Percentiles rank a stretch among this genome's conserved stretches.
Conservation (phyloP, 1,139 yeast species). For the Pichia sp. region DNA sequence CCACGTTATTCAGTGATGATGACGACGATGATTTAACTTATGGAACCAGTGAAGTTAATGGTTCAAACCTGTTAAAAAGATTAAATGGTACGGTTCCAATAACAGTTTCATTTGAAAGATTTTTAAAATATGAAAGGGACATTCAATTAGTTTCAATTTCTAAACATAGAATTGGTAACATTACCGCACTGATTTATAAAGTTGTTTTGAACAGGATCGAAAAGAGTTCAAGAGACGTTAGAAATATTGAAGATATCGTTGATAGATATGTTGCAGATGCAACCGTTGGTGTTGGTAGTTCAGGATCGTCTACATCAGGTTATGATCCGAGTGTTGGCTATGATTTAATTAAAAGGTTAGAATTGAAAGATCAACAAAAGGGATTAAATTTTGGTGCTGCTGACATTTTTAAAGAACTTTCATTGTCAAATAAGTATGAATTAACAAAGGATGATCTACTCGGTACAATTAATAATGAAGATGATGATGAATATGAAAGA, state of each 20-base stretch:
- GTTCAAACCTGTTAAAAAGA: constrained; percentile 11
- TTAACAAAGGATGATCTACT: constrained; percentile 33
- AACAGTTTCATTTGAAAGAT: constrained; percentile 60
- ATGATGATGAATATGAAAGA: constrained; percentile 27
- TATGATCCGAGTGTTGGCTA: constrained; percentile 24
- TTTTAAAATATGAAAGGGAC: constrained; percentile 60
- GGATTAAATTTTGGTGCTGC: constrained; percentile 40
- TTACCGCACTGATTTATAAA: constrained; percentile 61
- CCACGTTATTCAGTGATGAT: constrained; percentile 10
- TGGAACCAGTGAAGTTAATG: not conserved
- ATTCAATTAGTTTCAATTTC: constrained; percentile 58
- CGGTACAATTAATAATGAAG: constrained; percentile 40
- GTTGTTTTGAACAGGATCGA: constrained; percentile 56
- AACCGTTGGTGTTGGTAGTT: constrained; percentile 15
- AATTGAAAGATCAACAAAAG: constrained; percentile 24
- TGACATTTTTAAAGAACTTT: constrained; percentile 46
- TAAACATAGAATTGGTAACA: constrained; percentile 60
- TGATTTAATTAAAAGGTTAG: constrained; percentile 18
- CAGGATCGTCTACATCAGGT: constrained; percentile 25
- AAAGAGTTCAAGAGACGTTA: constrained; percentile 41
- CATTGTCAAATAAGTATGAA: constrained; percentile 28
- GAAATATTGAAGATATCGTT: constrained; percentile 22
- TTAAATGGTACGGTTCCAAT: constrained; percentile 49
- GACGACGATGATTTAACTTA: constrained; percentile 16
- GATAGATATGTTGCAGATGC: constrained; percentile 24